Base-by-base conservation (phyloP, 768 basidiomycete species). In the Hygrophoropsis aurantiaca region DNA sequence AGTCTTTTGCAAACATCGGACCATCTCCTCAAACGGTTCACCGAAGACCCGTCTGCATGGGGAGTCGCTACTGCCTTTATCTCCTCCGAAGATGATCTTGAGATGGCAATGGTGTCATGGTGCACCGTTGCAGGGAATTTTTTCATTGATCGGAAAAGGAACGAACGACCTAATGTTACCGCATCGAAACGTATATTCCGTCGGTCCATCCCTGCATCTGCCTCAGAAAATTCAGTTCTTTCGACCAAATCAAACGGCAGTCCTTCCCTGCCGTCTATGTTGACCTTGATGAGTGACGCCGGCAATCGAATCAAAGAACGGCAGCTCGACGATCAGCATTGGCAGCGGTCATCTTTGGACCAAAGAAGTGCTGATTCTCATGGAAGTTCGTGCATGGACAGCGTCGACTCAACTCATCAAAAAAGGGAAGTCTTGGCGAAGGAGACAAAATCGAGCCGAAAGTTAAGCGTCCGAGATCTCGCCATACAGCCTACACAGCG, bases 401-500 rank as follows among this genome's bases (percentile, higher is more conserved):
- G 27, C 42, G 42, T 11, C 46, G 48, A 20, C 25, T 19, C 16
- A 47, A 47, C 47, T 36, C 19, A 18, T 30, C 30, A 3, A 34
- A 42, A n/a, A 13, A 42, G 27, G 18, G 5, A 27, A 3, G 45
- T 37, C 40, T 11, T 25, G 40, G 24, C n/a, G 18, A 21, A 1
- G 52, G 46, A 2, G 16, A 33, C 33, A 49, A 30, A 40, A 42
- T 32, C 49, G 18, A 42, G 38, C 45, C 55, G 62, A 33, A 67
- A 50, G 42, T 51, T 57, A 3, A 62, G 62, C 24, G 70, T 82
- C 19, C 68, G 81, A 42, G 84, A 85, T 47, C 58, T 86, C 23
- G 81, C 82, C 2, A 84, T 86, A 44, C 67, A 79, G 53, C 84
- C 84, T 15, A 74, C 77, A 11, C 82, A 86, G 57, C 70, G 84